Evolutionary conservation across 768 basidiomycete species (phyloP).

Genomic region (Macrocybe gigantea): DNA sequence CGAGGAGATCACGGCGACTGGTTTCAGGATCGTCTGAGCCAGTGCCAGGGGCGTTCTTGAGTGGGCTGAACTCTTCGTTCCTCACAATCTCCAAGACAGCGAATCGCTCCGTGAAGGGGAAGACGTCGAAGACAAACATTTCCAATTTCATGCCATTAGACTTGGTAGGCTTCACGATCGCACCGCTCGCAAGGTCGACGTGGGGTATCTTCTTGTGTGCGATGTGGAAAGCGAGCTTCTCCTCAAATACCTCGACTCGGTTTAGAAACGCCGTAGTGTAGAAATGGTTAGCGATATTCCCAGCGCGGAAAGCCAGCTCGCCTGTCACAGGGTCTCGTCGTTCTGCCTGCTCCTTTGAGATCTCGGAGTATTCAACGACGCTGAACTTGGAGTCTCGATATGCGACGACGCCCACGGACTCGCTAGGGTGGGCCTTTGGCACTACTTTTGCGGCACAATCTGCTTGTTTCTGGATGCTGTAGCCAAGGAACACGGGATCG

Average conservation of each 20-base stretch:
- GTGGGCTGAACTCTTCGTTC: conserved; percentile 88
- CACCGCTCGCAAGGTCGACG: conserved; percentile 64
- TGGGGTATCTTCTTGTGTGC: conserved; percentile 96
- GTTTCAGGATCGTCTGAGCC: conserved; percentile 88
- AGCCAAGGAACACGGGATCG: conserved; percentile 95
- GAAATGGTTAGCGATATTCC: conserved; percentile 98
- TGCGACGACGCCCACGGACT: conserved; percentile 94
- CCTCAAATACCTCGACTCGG: conserved; percentile 74
- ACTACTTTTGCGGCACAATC: conserved; percentile 97
- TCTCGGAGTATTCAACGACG: conserved; percentile 98
- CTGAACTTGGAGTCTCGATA: conserved; percentile 76
- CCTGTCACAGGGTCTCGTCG: conserved; percentile 60
- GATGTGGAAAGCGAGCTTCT: conserved; percentile 92
- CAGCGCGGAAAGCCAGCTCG: conserved; percentile 87
- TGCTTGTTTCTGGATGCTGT: conserved; percentile 81
- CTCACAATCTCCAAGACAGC: conserved; percentile 86
- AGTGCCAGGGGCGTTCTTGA: conserved; percentile 96
- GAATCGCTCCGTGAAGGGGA: conserved; percentile 81
- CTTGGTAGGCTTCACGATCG: conserved; percentile 68
- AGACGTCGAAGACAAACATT: conserved; percentile 98
- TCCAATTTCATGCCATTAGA: conserved; percentile 99
- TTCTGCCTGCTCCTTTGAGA: conserved; percentile 83
- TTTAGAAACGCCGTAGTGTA: conserved; percentile 87
- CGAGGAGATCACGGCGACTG: conserved; percentile 82
- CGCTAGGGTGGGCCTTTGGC: conserved; percentile 78